Percentiles rank a stretch among this genome's conserved stretches.
These are phyloP conservation scores for Xerocomellus chrysenteron DNA, from an alignment of 768 basidiomycete species.

Conservation along the genomic window DNA sequence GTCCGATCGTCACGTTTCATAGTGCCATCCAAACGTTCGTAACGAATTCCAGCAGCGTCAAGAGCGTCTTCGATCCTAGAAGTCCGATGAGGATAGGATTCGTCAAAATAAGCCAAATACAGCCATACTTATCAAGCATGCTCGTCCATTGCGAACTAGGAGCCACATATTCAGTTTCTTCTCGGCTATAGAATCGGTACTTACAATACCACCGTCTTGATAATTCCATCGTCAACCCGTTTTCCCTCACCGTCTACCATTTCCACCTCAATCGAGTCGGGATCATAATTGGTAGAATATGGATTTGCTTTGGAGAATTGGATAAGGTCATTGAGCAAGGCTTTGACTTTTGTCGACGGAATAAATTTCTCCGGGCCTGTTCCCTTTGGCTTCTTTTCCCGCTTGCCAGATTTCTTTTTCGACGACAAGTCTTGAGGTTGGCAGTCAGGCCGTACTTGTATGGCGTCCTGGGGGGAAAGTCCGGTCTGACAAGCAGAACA, in stretches of 20 bases:
- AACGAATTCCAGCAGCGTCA: slow-evolving; percentile 76
- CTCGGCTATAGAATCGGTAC: slow-evolving; percentile 35
- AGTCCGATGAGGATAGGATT: slow-evolving; percentile 1
- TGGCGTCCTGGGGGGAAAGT: slow-evolving; percentile 69
- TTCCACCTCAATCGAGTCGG: slow-evolving; percentile 66
- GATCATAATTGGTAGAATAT: slow-evolving; percentile 84
- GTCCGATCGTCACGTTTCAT: slow-evolving; percentile 97
- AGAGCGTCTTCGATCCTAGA: slow-evolving; percentile 85
- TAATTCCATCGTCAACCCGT: slow-evolving; percentile 61
- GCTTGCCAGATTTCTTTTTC: slow-evolving; percentile 66
- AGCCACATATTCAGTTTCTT: slow-evolving; percentile 13
- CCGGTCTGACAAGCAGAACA: slow-evolving; percentile 80
- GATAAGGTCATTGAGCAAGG: slow-evolving; percentile 76
- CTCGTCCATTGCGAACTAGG: slow-evolving; percentile 89
- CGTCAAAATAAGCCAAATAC: not conserved
- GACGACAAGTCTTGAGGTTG: slow-evolving; percentile 36
- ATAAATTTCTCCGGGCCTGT: slow-evolving; percentile 53
- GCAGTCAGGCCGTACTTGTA: slow-evolving; percentile 73
- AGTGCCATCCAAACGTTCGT: slow-evolving; percentile 92
- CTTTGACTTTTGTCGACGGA: slow-evolving; percentile 87
- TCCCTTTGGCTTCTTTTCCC: slow-evolving; percentile 66
- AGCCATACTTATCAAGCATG: slow-evolving; percentile 83
- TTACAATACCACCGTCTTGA: slow-evolving; percentile 96
- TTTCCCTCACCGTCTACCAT: slow-evolving; percentile 76
- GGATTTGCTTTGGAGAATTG: slow-evolving; percentile 84